Evolutionary conservation across 2,329 filamentous ascomycete genomes (phyloP), one percentile per base, ranked within the genome.

Genomic region (Xenoacremonium recifei): DNA sequence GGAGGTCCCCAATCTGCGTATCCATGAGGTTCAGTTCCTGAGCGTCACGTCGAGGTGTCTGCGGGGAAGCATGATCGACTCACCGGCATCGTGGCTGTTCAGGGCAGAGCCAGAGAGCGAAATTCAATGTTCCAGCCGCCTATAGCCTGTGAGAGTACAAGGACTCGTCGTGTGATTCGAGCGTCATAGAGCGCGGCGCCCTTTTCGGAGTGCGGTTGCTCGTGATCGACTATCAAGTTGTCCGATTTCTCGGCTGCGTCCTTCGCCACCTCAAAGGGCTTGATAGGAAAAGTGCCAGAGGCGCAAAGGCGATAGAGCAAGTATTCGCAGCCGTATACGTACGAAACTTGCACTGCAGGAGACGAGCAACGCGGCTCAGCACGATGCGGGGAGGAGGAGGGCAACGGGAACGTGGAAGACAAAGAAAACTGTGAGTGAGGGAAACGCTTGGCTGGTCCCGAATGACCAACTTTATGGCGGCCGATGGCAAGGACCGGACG

Each of bases 1-100:
- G 53, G 37, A 66, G 55, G 45, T 66, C 63, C 49, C 62, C 60
- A 39, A 66, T 66, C 63, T 66, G 36, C 25, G 43, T 36, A 32
- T 32, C 27, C 42, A 51, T 44, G 34, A 47, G n/a, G n/a, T n/a
- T 59, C 37, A 59, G 45, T 53, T 37, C 39, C 29, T 42, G 45
- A 45, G 39, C 31, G 33, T 30, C 23, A 21, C 32, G 32, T 32
- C 6, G 37, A 38, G 20, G 37, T 35, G 39, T 25, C 33, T 23
- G n/a, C n/a, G n/a, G n/a, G n/a, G n/a, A n/a, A n/a, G n/a, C n/a
- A n/a, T n/a, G n/a, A 38, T 45, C 41, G 40, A 53, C 60, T 55
- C 40, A 64, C 61, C 44, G 61, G 61, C 61, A 64, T 64, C 47
- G 50, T 58, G 49, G 47, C 50, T 27, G 27, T n/a, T n/a, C n/a